Percentiles rank a stretch among this genome's conserved stretches.
phyloP scores from a whole-genome alignment of 306 rosid species.

The Trifolium pratense region DNA sequence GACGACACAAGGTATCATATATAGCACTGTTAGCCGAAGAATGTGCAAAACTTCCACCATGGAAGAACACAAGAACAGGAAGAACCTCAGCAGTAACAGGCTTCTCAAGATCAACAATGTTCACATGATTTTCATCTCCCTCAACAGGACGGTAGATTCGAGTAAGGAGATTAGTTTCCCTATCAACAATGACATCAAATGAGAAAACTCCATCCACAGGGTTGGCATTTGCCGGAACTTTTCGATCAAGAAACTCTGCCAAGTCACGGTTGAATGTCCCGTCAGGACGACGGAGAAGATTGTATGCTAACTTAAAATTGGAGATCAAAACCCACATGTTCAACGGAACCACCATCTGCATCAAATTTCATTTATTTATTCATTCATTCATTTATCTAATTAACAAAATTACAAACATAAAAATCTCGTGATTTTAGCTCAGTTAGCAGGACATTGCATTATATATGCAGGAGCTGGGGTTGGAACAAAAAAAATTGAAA shows the following conservation, averaged over 20 bases:
- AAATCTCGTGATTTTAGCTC: too few relatives aligned
- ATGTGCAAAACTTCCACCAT: conserved; percentile 98
- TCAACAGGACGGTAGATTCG: conserved; percentile 78
- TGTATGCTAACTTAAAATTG: conserved; percentile 91
- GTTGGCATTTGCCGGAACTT: conserved; percentile 74
- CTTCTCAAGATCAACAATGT: conserved; percentile 70
- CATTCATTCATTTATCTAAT: not conserved
- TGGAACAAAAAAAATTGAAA: too few relatives aligned
- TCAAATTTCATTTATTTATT: conserved; percentile 3
- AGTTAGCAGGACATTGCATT: too few relatives aligned
- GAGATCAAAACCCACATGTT: conserved; percentile 99
- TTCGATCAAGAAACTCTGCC: conserved; percentile 93
- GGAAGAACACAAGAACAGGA: conserved; percentile 88
- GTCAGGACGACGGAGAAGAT: conserved; percentile 96
- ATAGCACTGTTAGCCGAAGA: conserved; percentile 93
- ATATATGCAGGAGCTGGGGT: too few relatives aligned
- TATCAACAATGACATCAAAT: conserved; percentile 83
- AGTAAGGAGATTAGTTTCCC: conserved; percentile 62
- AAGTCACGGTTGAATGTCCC: conserved; percentile 95
- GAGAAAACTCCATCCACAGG: conserved; percentile 83
- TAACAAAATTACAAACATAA: not conserved
- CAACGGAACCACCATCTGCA: conserved; percentile 91
- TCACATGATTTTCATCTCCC: conserved; percentile 51
- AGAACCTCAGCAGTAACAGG: conserved; percentile 64
- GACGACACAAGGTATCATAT: conserved; percentile 84